A percentile compares a stretch with the other conserved stretches of the same genome.
Conservation (phyloP, 371 early-diverging fungal genomes). For the Saksenaea vasiformis region DNA sequence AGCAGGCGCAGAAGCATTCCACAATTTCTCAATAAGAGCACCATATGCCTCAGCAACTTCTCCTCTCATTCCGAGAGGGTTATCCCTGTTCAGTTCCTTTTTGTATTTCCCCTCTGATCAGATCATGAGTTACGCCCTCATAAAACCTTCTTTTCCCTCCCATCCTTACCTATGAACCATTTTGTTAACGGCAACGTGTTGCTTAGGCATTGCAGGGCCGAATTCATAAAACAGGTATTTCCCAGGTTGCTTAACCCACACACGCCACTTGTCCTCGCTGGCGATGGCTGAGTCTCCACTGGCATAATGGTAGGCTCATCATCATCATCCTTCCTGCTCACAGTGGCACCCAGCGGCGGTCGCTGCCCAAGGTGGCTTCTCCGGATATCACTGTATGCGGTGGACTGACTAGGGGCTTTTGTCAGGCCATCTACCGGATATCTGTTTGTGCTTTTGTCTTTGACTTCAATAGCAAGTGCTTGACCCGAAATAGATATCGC, state of each 20-base stretch:
- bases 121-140: background rate
- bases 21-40: conserved; percentile 57
- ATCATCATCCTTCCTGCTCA: background rate
- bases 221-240: conserved; percentile 92
- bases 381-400: background rate
- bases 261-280: conserved; percentile 36
- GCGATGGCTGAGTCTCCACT: background rate
- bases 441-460: background rate
- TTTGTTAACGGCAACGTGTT: conserved; percentile 66
- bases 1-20: conserved; percentile 47
- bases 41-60: conserved; percentile 70
- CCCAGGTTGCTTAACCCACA: conserved; percentile 80
- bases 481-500: conserved; percentile 53
- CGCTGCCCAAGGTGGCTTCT: background rate
- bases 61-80: conserved; percentile 63
- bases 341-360: background rate
- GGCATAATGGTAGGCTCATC: background rate
- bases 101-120: conserved; percentile 36
- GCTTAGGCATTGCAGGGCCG: conserved; percentile 79
- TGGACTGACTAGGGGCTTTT: background rate
- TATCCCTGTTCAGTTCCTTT: conserved; percentile 52
- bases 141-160: background rate
- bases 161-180: conserved; percentile 48
- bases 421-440: background rate
- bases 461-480: conserved; percentile 26